phyloP scores from a whole-genome alignment of 1,284 basidiomycete genomes.

The Fomitopsis schrenkii region DNA sequence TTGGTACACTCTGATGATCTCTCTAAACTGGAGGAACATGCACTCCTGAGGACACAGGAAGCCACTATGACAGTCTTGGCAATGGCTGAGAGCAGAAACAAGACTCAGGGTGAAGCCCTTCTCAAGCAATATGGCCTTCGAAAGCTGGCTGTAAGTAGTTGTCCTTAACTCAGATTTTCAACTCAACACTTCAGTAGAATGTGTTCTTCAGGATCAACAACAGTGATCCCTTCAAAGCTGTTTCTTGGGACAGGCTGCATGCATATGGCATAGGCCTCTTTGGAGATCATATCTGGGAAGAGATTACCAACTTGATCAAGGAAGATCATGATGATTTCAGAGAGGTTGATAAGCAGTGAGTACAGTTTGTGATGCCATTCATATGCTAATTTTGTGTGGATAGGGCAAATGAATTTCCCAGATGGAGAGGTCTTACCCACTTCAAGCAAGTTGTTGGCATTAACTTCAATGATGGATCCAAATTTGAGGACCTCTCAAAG shows the following conservation, averaged over 20 bases:
- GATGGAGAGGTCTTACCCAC: no score
- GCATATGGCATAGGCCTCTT: background rate
- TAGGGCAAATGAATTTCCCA: no score
- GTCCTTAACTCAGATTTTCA: background rate
- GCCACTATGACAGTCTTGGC: background rate
- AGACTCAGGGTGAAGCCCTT: no score
- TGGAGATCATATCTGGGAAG: constrained; percentile 2
- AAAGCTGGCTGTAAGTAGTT: background rate
- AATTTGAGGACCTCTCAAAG: no score
- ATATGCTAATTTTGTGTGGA: no score
- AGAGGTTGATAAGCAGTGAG: constrained; percentile 1
- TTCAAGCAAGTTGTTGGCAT: no score
- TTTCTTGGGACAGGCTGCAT: constrained; percentile 1
- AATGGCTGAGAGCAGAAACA: background rate
- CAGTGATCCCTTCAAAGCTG: background rate
- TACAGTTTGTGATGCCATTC: background rate
- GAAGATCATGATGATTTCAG: background rate
- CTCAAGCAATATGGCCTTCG: no score
- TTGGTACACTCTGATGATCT: background rate
- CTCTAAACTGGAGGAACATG: background rate
- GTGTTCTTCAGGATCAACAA: no score
- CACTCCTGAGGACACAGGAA: background rate
- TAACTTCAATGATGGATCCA: no score
- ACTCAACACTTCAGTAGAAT: background rate
- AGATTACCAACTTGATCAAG: background rate